Base-by-base conservation (phyloP, 2,329 filamentous ascomycete species). In the Fusarium pininemorale region DNA sequence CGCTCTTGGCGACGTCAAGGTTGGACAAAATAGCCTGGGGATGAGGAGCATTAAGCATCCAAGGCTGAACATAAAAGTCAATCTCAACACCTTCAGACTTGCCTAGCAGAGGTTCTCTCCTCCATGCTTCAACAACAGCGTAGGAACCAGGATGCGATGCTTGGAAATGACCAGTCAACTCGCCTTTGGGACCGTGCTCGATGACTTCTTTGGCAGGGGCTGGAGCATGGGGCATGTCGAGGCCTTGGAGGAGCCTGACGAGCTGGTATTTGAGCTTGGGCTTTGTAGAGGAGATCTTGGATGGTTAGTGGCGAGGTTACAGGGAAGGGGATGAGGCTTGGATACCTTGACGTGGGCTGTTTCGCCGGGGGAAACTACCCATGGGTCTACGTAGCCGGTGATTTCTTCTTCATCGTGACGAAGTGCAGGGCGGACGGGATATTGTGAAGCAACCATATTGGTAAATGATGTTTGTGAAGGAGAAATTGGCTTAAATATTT, bases 311-410 rank as follows among this genome's bases (percentile, higher is more conserved):
- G 42, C 30, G 16, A 26, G 11, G 7, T 12, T 26, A 0, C 3
- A 15, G 2, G 24, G 5, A 6, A 8, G 7, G 24, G 7, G 7
- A 9, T 8, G n/a, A 9, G 24, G 5, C 16, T 26, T 0, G 42
- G 7, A 35, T 45, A 45, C 42, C 42, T 45, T 45, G 24, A 26
- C 24, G 5, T 26, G 16, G 7, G 42, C 42, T 45, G 42, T 45
- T 26, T 45, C 42, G 6, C 24, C n/a, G 7, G 42, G 42, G 4
- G 24, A 45, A 3, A 45, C 42, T 45, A 45, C 42, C 42, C 42
- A 45, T 45, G 42, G 42, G 7, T 45, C 42, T 20, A 45, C 42
- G 24, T 45, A 45, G 16, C 42, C 42, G 4, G 42, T 45, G 42
- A 45, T 45, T 45, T 45, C 42, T 12, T 45, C 42, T 45, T 45